Base-by-base conservation (phyloP, 805 yeast genomes). In the Wickerhamia fluorescens region DNA sequence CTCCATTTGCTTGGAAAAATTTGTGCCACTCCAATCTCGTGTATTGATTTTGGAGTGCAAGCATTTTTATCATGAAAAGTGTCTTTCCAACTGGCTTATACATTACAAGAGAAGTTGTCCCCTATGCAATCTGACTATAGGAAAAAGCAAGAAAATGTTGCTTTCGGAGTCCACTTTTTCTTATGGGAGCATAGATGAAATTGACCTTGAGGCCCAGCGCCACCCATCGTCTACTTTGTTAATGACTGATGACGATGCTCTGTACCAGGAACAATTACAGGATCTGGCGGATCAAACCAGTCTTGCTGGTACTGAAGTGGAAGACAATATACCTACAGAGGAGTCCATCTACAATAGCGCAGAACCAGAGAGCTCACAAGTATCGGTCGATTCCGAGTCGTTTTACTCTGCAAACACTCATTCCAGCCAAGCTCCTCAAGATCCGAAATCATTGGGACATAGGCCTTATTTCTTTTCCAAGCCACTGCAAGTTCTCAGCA, bases 31-130 rank as follows among this genome's bases (percentile, higher is more conserved):
- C 18, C 56, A 53, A 31, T 58, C 71, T 14, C 54, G 58, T 27
- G 73, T 76, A 12, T 57, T 75, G 53, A 56, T 66, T 14, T 56
- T 76, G 27, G 75, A 74, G 6, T 76, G 83, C 45, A 68, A 69
- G 29, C 83, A 76, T 47, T 71, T 74, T 37, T 76, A 66, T 51
- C 83, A 76, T 44, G 67, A 66, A 24, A 56, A 54, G 15, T 76
- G 83, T 45, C 64, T 76, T 28, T 57, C 75, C 14, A 72, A 71
- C 34, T 76, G 83, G 83, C 60, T 75, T 24, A 61, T 75, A 10
- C 58, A 61, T 36, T 71, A 73, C 41, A 60, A 67, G 29, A 59
- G 72, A 33, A 55, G 59, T 20, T 76, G 83, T 41, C 83, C 83
- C 2, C 63, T 76, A 32, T 76, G 83, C 51, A 73, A 73, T 20